Evolutionary conservation across 2,329 filamentous ascomycete genomes (phyloP).

Genomic region (Pseudogymnoascus sp.): DNA sequence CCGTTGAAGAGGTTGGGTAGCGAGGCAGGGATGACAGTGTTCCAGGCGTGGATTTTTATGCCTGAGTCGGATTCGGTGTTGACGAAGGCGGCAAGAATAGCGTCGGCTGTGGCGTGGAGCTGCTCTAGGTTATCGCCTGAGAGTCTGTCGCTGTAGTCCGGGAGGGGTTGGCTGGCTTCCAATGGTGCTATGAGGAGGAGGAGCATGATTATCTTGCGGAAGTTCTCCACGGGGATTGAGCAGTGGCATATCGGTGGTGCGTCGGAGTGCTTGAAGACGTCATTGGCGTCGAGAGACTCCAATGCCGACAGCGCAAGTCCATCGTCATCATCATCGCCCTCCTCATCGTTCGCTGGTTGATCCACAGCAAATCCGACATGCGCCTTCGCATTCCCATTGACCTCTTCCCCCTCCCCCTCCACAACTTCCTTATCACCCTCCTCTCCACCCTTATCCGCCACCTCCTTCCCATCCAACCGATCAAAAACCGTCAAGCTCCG

Average conservation of each 20-base stretch:
- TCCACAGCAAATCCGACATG: conserved; percentile 36
- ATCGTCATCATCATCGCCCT: conserved; percentile 45
- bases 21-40: conserved; percentile 49
- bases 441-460: conserved; percentile 15
- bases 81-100: conserved; percentile 59
- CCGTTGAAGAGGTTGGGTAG: conserved; percentile 62
- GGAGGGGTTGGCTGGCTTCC: conserved; percentile 56
- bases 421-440: conserved; percentile 5
- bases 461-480: conserved; percentile 35
- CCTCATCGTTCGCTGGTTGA: conserved; percentile 34
- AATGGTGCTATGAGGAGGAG: conserved; percentile 61
- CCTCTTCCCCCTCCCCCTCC: conserved; percentile 25
- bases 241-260: conserved; percentile 49
- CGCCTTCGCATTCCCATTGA: conserved; percentile 27
- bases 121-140: conserved; percentile 47
- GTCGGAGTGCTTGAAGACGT: conserved; percentile 50
- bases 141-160: conserved; percentile 51
- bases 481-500: conserved; percentile 67
- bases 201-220: conserved; percentile 63
- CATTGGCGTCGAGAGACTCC: conserved; percentile 58
- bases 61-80: conserved; percentile 57
- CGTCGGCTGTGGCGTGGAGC: conserved; percentile 56
- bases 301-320: conserved; percentile 63
- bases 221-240: conserved; percentile 67
- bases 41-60: conserved; percentile 56